phyloP scores from a whole-genome alignment of 805 yeast species.

The Starmerella bombicola region DNA sequence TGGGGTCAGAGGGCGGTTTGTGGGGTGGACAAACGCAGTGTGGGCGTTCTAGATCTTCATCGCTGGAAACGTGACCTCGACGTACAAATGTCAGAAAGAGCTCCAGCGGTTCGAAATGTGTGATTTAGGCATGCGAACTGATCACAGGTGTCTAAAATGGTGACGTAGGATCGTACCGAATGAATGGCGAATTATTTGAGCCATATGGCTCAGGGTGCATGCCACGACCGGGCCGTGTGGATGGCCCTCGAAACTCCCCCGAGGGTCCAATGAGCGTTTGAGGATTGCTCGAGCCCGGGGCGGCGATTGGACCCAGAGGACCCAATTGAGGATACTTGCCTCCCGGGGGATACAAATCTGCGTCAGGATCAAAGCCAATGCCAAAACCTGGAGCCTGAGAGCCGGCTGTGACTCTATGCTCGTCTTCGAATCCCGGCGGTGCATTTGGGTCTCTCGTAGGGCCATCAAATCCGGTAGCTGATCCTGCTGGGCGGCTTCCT shows the following conservation, averaged over 20 bases:
- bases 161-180: slow-evolving; percentile 32
- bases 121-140: too few species aligned
- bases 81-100: too few species aligned
- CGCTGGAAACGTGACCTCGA: too few species aligned
- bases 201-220: slow-evolving; percentile 28
- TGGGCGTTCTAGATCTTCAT: too few species aligned
- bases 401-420: slow-evolving; percentile 24
- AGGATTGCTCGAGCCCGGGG: neutral
- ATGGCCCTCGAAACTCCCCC: slow-evolving; percentile 5
- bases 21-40: too few species aligned
- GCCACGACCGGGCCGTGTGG: slow-evolving; percentile 13
- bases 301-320: slow-evolving; percentile 22
- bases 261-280: neutral
- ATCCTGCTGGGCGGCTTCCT: too few species aligned
- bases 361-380: slow-evolving; percentile 27
- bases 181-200: slow-evolving; percentile 10
- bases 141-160: slow-evolving; percentile 18
- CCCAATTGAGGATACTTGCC: slow-evolving; percentile 18
- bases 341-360: slow-evolving; percentile 33
- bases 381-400: slow-evolving; percentile 1
- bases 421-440: slow-evolving; percentile 38
- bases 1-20: too few species aligned
- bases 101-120: too few species aligned
- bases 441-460: slow-evolving; percentile 18
- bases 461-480: too few species aligned